phyloP scores from a whole-genome alignment of 441 rosid genomes.

The Populus hybrid region DNA sequence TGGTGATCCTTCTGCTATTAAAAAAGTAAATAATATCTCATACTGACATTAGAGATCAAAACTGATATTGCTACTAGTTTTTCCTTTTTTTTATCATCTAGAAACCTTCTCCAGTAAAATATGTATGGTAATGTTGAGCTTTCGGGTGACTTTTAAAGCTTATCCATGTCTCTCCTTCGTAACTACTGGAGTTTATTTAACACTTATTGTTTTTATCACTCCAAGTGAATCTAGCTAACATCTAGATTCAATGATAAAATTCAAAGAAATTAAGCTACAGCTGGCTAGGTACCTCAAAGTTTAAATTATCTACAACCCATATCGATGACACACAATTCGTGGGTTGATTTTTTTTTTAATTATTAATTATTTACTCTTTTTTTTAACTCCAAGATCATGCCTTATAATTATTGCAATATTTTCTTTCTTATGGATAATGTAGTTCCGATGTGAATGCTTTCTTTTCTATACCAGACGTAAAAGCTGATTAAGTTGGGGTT shows the following conservation, averaged over 20 bases:
- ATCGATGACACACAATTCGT: too few species aligned
- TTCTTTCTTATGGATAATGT: too few species aligned
- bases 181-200: not conserved
- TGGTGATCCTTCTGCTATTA: not conserved
- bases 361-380: too few species aligned
- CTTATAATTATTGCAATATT: too few species aligned
- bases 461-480: too few species aligned
- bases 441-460: too few species aligned
- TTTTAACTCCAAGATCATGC: too few species aligned
- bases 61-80: not conserved
- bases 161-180: not conserved
- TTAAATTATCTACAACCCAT: not conserved
- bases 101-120: not conserved
- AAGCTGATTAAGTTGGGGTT: too few species aligned
- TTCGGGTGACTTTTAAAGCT: not conserved
- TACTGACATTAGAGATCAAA: not conserved
- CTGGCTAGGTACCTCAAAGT: not conserved
- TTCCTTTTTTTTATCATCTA: not conserved
- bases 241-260: not conserved
- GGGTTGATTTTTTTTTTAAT: too few species aligned
- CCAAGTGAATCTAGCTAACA: not conserved
- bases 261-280: not conserved
- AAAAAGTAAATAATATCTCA: not conserved
- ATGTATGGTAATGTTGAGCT: not conserved
- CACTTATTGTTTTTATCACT: not conserved